Conservation (phyloP, 352 stramenopile species). For the Phytopythium mirpurense region DNA sequence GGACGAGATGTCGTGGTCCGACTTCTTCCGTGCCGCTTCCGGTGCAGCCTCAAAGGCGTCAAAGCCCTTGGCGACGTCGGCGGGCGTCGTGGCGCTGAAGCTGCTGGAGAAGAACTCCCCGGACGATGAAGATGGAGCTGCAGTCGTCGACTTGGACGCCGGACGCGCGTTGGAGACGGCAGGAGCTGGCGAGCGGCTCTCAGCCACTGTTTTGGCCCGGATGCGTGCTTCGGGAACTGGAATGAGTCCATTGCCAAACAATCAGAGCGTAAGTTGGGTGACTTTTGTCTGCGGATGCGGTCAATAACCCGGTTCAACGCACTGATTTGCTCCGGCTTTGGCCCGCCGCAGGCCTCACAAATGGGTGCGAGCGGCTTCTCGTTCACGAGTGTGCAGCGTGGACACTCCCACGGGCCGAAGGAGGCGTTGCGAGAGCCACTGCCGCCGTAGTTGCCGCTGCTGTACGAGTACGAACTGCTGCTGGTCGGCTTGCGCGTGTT, state of each 20-base stretch:
- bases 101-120: not conserved
- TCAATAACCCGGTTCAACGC: conserved; percentile 6
- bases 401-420: conserved; percentile 68
- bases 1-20: conserved; percentile 53
- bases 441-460: conserved; percentile 16
- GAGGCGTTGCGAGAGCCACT: conserved; percentile 43
- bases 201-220: conserved; percentile 39
- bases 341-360: conserved; percentile 63
- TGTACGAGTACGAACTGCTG: conserved; percentile 41
- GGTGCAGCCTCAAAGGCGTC: conserved; percentile 12
- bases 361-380: conserved; percentile 67
- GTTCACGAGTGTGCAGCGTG: conserved; percentile 72
- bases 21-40: conserved; percentile 11
- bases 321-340: conserved; percentile 66
- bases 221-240: conserved; percentile 40
- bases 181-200: conserved; percentile 15
- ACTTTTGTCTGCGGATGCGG: too few species aligned
- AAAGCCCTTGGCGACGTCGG: conserved; percentile 11
- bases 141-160: conserved; percentile 15
- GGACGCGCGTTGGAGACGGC: conserved; percentile 1
- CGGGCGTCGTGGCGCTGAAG: conserved; percentile 6
- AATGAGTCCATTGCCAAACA: too few species aligned
- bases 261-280: too few species aligned
- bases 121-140: conserved; percentile 7
- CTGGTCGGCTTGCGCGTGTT: conserved; percentile 20